A percentile compares a stretch with the other conserved stretches of the same genome.
phyloP scores from a whole-genome alignment of 306 rosid species.

The Ochetophila trinervis region DNA sequence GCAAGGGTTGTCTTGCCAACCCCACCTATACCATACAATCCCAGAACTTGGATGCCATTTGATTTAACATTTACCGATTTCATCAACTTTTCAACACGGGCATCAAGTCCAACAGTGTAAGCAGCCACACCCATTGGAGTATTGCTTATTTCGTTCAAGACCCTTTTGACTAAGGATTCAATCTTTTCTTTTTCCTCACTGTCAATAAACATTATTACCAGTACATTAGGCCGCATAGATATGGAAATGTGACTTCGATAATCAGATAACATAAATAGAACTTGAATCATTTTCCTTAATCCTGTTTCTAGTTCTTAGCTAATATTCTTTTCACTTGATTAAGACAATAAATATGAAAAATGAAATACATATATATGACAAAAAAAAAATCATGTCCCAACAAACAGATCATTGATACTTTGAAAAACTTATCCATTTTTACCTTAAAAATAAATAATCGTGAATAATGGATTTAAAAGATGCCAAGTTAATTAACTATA shows the following conservation, averaged over 20 bases:
- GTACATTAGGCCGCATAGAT: background rate
- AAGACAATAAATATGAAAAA: no score
- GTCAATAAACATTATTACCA: slow-evolving; percentile 5
- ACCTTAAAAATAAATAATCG: no score
- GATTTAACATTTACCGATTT: slow-evolving; percentile 33
- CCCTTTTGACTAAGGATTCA: slow-evolving; percentile 21
- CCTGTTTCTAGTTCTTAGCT: no score
- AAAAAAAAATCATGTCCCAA: no score
- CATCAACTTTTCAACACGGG: slow-evolving; percentile 31
- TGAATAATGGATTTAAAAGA: no score
- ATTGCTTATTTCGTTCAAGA: slow-evolving; percentile 35
- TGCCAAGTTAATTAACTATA: no score
- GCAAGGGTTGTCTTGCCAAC: slow-evolving; percentile 63
- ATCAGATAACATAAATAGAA: background rate
- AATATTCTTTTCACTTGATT: no score
- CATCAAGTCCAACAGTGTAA: slow-evolving; percentile 46
- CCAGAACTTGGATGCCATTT: slow-evolving; percentile 36
- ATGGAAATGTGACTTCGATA: background rate
- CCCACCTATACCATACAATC: slow-evolving; percentile 52
- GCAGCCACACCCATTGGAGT: slow-evolving; percentile 42
- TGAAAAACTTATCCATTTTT: no score
- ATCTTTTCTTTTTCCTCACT: slow-evolving; percentile 26
- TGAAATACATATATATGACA: no score
- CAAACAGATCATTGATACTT: no score
- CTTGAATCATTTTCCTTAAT: background rate